Conservation (phyloP, 257 asterid genomes). For the Apocynum venetum region DNA sequence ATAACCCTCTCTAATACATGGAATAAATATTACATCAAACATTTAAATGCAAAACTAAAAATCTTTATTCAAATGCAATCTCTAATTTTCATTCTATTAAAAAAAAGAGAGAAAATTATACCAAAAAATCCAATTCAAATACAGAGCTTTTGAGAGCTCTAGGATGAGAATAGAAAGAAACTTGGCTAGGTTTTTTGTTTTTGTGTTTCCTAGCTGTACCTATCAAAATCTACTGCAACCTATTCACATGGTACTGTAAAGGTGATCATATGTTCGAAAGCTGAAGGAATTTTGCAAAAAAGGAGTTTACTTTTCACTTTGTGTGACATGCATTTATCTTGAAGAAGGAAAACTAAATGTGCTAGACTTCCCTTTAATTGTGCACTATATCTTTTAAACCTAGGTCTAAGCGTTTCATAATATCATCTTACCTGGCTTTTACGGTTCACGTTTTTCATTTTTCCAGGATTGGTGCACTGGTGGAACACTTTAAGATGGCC, state of each 20-base stretch:
- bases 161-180: no score
- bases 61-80: no score
- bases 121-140: no score
- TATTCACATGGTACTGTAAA: not conserved
- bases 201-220: not conserved
- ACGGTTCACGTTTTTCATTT: not conserved
- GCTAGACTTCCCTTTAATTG: not conserved
- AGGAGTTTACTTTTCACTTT: not conserved
- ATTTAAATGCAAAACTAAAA: no score
- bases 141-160: not conserved
- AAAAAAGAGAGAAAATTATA: no score
- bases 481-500: slow-evolving; percentile 40
- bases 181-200: no score
- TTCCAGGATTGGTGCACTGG: slow-evolving; percentile 24
- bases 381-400: not conserved
- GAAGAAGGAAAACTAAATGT: slow-evolving; percentile 1
- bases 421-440: not conserved
- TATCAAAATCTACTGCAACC: not conserved
- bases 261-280: not conserved
- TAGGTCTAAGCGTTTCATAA: not conserved
- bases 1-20: not conserved
- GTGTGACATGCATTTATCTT: not conserved
- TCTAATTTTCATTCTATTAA: no score
- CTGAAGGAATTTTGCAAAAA: not conserved
- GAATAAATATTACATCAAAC: no score